Base-by-base conservation (phyloP, 805 yeast species). In the Candida jianshihensis region DNA sequence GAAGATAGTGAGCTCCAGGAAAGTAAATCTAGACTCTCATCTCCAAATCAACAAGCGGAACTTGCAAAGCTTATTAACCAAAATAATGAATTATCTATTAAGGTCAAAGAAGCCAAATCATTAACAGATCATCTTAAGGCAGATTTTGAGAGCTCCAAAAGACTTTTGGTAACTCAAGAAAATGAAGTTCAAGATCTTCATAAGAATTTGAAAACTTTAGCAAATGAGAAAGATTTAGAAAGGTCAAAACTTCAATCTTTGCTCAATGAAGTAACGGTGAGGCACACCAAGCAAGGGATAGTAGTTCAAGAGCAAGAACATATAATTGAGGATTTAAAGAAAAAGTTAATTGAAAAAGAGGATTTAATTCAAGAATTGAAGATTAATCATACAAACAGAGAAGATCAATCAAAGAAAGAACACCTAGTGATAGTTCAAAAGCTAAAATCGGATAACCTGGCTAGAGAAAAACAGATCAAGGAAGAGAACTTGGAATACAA, bases 91-190 rank as follows among this genome's bases (percentile, higher is more conserved):
- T 24, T 51, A 18, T 16, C n/a, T 5, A 35, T 31, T 4, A 40
- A 37, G 19, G 4, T 47, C 5, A 40, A 40, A 21, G 41, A 40
- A 27, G 30, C 42, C 15, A 40, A 40, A 19, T 33, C 35, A 29
- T 33, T 42, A 0, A 9, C 40, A 13, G 47, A 42, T n/a, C 12
- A 25, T 10, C 26, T 47, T 18, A 39, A 41, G 12, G 44, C 39
- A 10, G 51, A 49, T 10, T 24, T 51, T 12, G 47, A 44, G 28
- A 3, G 36, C 1, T 33, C 38, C 4, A 47, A 40, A 26, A 47
- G 41, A 14, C 32, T 33, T 1, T 25, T 36, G 1, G 36, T 49
- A 1, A 15, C 41, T 1, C 44, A 40, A 16, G 53, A 49, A 15
- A 41, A 41, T 21, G 46, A 46, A n/a, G 33, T 28, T 4, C 41